These are phyloP conservation scores for Ormosia emarginata DNA, from an alignment of 306 rosid genomes.

Conservation along the genomic window DNA sequence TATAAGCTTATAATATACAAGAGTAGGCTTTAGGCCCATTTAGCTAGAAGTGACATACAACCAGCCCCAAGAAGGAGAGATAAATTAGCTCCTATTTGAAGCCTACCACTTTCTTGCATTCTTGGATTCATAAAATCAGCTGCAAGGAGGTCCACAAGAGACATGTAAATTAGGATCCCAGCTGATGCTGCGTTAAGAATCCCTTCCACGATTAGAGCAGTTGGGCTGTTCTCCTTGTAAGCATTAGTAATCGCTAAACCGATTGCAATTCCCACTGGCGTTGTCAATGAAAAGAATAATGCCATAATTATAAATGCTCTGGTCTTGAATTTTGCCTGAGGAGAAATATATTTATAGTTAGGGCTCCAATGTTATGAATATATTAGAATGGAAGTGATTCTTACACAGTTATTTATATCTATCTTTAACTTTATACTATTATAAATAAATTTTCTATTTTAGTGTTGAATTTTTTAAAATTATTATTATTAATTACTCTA, in stretches of 20 bases:
- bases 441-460: too few relatives aligned
- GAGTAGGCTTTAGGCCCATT: slow-evolving; percentile 33
- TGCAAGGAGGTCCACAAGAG: slow-evolving; percentile 47
- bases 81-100: slow-evolving; percentile 17
- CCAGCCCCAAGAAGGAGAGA: slow-evolving; percentile 47
- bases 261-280: slow-evolving; percentile 51
- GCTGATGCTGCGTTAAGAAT: slow-evolving; percentile 40
- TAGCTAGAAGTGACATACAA: slow-evolving; percentile 40
- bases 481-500: too few relatives aligned
- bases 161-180: slow-evolving; percentile 56
- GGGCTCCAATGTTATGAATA: background rate
- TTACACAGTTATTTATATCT: background rate
- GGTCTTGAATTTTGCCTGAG: slow-evolving; percentile 38
- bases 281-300: slow-evolving; percentile 42
- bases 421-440: too few relatives aligned
- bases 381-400: background rate
- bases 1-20: background rate
- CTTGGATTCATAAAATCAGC: slow-evolving; percentile 43
- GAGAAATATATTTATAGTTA: too few relatives aligned
- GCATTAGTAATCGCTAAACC: slow-evolving; percentile 15
- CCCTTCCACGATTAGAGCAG: slow-evolving; percentile 41
- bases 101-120: slow-evolving; percentile 22
- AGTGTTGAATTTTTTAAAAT: too few relatives aligned
- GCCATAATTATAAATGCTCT: slow-evolving; percentile 28
- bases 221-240: slow-evolving; percentile 29